A percentile compares a stretch with the other conserved stretches of the same genome.
phyloP scores from a whole-genome alignment of 495 filamentous ascomycete species.

The Hypoxylon trugodes region DNA sequence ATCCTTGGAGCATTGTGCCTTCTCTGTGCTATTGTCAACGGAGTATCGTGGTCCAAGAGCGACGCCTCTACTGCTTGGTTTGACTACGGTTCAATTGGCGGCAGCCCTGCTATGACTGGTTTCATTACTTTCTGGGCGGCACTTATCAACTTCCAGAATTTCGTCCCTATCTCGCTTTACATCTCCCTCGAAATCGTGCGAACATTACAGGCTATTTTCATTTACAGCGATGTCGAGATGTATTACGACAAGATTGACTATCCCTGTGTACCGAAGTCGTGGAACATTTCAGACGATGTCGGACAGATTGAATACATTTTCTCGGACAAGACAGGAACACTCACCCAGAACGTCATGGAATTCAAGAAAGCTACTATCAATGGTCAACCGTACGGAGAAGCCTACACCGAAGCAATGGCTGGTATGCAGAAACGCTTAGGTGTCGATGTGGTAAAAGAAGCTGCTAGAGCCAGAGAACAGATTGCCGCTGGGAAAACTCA shows the following conservation, averaged over 20 bases:
- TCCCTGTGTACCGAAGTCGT: conserved; percentile 95
- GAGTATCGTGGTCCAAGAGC: conserved; percentile 77
- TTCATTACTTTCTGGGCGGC: conserved; percentile 97
- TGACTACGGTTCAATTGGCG: conserved; percentile 86
- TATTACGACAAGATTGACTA: conserved; percentile 95
- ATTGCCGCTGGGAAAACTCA: conserved; percentile 78
- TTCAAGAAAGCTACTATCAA: conserved; percentile 99
- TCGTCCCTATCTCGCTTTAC: conserved; percentile 97
- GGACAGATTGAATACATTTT: conserved; percentile 99
- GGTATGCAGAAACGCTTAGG: conserved; percentile 94
- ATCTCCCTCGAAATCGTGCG: conserved; percentile 97
- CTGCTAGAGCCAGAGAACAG: conserved; percentile 73
- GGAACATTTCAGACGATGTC: conserved; percentile 99
- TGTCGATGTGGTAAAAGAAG: conserved; percentile 82
- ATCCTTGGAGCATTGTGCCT: conserved; percentile 92
- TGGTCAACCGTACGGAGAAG: conserved; percentile 93
- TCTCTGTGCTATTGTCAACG: conserved; percentile 83
- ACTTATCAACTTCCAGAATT: conserved; percentile 95
- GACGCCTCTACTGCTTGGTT: conserved; percentile 82
- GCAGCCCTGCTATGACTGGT: conserved; percentile 78
- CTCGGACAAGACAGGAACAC: conserved; percentile 97
- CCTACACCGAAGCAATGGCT: conserved; percentile 94
- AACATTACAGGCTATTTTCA: conserved; percentile 93
- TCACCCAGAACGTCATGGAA: conserved; percentile 99
- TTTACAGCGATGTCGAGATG: conserved; percentile 94